A percentile compares a stretch with the other conserved stretches of the same genome.
Evolutionary conservation across 2,329 filamentous ascomycete genomes (phyloP).

Genomic region (Apiospora marii): DNA sequence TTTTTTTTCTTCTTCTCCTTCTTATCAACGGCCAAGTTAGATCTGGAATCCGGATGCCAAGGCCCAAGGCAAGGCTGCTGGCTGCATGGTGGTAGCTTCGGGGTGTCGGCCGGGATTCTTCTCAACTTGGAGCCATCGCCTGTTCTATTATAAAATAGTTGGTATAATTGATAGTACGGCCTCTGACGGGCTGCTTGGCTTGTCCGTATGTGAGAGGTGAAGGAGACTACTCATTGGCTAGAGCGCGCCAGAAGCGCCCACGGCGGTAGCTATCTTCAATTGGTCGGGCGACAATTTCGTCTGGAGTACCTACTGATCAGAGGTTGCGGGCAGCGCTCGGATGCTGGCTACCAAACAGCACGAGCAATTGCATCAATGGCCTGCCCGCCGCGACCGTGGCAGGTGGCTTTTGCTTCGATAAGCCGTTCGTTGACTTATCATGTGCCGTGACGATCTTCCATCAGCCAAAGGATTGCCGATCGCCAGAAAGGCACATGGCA

Average conservation of each 20-base stretch:
- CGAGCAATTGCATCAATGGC: background rate
- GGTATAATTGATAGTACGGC: background rate
- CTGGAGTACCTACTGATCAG: too few species aligned
- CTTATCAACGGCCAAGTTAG: background rate
- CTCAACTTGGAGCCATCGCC: background rate
- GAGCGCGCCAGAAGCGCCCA: conserved; percentile 14
- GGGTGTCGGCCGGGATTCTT: background rate
- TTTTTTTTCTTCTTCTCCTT: background rate
- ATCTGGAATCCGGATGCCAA: conserved; percentile 18
- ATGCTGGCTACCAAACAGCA: background rate
- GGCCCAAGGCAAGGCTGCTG: background rate
- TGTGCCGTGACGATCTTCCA: background rate
- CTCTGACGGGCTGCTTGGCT: background rate
- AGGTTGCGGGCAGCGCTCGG: background rate
- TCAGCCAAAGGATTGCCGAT: background rate
- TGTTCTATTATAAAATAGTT: background rate
- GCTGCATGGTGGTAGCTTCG: background rate
- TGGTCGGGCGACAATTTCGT: background rate
- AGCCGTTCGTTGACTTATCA: background rate
- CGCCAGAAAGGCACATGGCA: background rate
- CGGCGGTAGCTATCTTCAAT: background rate
- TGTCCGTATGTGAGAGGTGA: background rate
- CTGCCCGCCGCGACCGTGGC: background rate
- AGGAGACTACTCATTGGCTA: background rate
- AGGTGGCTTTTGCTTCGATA: background rate